These are phyloP conservation scores for Haplographium delicatum DNA, from an alignment of 495 filamentous ascomycete species.

Conservation along the genomic window DNA sequence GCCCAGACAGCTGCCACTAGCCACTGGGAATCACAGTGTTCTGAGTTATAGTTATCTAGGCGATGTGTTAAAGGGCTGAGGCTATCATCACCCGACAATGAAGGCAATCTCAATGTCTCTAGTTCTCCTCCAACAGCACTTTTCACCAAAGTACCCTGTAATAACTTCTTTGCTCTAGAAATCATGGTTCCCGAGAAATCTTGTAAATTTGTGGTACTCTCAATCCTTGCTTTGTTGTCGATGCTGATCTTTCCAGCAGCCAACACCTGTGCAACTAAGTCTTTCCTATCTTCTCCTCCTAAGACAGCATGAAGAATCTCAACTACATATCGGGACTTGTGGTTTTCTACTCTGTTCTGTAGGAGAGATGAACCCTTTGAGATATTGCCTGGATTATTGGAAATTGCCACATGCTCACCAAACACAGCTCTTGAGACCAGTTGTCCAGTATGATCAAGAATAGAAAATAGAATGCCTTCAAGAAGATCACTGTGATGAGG, in stretches of 20 bases:
- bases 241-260: conserved; percentile 5
- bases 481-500: conserved; percentile 18
- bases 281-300: conserved; percentile 23
- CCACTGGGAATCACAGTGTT: conserved; percentile 35
- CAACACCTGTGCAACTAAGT: conserved; percentile 6
- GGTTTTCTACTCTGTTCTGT: background rate
- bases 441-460: conserved; percentile 18
- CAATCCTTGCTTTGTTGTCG: too few species aligned
- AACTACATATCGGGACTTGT: conserved; percentile 31
- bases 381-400: conserved; percentile 18
- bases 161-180: conserved; percentile 24
- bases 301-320: conserved; percentile 34
- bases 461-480: conserved; percentile 20
- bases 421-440: conserved; percentile 25
- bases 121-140: conserved; percentile 13
- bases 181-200: conserved; percentile 8
- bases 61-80: too few species aligned
- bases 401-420: conserved; percentile 24
- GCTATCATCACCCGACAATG: too few species aligned
- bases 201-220: background rate
- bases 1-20: conserved; percentile 43
- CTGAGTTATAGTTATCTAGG: too few species aligned
- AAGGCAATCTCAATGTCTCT: conserved; percentile 13
- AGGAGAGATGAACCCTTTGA: background rate
- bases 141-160: conserved; percentile 34